Evolutionary conservation across 2,329 filamentous ascomycete species (phyloP), one percentile per base, ranked within the genome.

Genomic region (Orbilia brochopaga): DNA sequence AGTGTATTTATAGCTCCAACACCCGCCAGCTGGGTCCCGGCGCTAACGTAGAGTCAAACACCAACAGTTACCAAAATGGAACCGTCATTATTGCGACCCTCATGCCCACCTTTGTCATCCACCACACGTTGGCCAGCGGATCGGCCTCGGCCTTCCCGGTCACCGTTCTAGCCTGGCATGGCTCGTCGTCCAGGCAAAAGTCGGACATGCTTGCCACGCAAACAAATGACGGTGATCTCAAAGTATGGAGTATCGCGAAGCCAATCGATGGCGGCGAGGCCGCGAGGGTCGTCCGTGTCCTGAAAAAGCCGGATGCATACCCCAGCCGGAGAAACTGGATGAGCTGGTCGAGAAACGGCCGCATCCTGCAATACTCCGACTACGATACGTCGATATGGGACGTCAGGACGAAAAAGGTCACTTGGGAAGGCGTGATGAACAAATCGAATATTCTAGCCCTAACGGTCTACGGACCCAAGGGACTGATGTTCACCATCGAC

Each of bases 201-300:
- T 96, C 94, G 0, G 93, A 97, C 78, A 99, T 99, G 94, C 83
- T 99, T 77, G 93, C 93, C 0, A 90, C 92, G 7, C 93, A 97
- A 80, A 94, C 91, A 2, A 85, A 89, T 57, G 92, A 97, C 78
- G 93, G 94, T 19, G 93, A 99, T 78, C 82, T 99, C 51, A 86
- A 92, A 75, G 92, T 99, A 19, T 99, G 94, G 94, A 99, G 94
- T 78, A 90, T 99, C 60, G 87, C 93, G 19, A 99, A 97, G 80
- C 85, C 85, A 69, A 82, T 88, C 79, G 84, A 87, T 78, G 80
- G 85, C 76, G 86, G 85, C 53, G 90, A 96, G 75, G 84, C 88
- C 17, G 92, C 92, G 37, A 93, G 92, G 77, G 90, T 97, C 6
- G 95, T 97, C 69, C 85, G 94, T 73, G 88, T 95, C 27, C 82